Base-by-base conservation (phyloP, 2,329 filamentous ascomycete genomes). In the Phialophora macrospora region DNA sequence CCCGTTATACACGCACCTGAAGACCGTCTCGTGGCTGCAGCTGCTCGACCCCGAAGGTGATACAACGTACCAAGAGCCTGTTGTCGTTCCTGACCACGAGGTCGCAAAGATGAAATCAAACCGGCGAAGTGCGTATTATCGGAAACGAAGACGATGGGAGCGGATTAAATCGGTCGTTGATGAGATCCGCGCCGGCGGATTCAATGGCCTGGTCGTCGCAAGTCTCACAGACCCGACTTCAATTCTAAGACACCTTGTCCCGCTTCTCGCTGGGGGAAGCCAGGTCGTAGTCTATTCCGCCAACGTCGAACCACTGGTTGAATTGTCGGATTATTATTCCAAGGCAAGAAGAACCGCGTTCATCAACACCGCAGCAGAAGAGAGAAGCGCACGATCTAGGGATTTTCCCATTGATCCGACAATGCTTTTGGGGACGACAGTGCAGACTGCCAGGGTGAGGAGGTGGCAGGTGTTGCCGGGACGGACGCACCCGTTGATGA, bases 401-500 rank as follows among this genome's bases (percentile, higher is more conserved):
- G 91, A 96, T 71, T 98, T 96, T 75, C 91, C 92, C 0, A 77
- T 97, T 14, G 95, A 99, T 75, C 95, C 95, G 0, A 90, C 92
- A 2, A 79, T 97, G 59, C 77, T 99, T 3, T 84, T 98, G 0
- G 91, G 89, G 0, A 88, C 92, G 0, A 87, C 85, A 12, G 82
- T 99, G 60, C 93, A 98, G 79, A 95, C 89, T 2, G 91, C 89
- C 55, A 84, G 92, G 14, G 88, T 90, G 4, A 84, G 90, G 68
- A 83, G 87, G 60, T 98, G 92, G 91, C 95, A 99, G 80, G 93
- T 97, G 1, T 78, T 99, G 55, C 95, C 95, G 0, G 91, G 92
- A 0, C 83, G 95, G 61, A 98, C 95, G 60, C 95, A 99, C 80
- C 95, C 95, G 6, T 78, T 96, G 62, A 99, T 99, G 95, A 97